A percentile compares a stretch with the other conserved stretches of the same genome.
Evolutionary conservation across 495 filamentous ascomycete species (phyloP).

Genomic region (Hypoxylon intermedium): DNA sequence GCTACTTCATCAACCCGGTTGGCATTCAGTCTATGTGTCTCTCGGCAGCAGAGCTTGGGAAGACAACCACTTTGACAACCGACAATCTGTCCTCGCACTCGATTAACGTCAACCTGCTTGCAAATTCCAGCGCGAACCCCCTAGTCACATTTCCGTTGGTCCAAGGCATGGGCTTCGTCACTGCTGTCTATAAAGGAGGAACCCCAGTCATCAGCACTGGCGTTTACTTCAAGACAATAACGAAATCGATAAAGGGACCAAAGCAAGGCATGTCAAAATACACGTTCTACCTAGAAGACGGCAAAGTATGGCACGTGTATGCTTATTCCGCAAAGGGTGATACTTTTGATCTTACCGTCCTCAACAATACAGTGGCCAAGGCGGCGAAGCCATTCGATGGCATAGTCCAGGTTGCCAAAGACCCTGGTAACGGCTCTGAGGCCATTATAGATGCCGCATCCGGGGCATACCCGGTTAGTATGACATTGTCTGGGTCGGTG

Average conservation of each 20-base stretch:
- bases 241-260: conserved; percentile 61
- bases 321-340: conserved; percentile 61
- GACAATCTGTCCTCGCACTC: conserved; percentile 73
- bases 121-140: conserved; percentile 57
- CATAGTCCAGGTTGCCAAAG: conserved; percentile 81
- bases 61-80: conserved; percentile 64
- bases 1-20: conserved; percentile 82
- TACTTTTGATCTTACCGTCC: conserved; percentile 53
- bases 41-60: conserved; percentile 75
- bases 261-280: conserved; percentile 79
- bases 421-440: conserved; percentile 63
- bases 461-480: conserved; percentile 73
- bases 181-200: conserved; percentile 73
- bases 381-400: conserved; percentile 63
- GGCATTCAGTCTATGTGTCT: conserved; percentile 82
- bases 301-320: conserved; percentile 81
- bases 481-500: conserved; percentile 67
- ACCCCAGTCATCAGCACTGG: conserved; percentile 76
- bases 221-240: conserved; percentile 73
- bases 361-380: conserved; percentile 54
- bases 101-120: conserved; percentile 70
- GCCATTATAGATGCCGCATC: conserved; percentile 74
- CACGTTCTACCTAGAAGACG: conserved; percentile 72
- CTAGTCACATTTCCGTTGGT: conserved; percentile 79
- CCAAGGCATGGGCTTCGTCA: conserved; percentile 90